A percentile compares a stretch with the other conserved stretches of the same genome.
These are phyloP conservation scores for Tetrastigma voinierianum DNA, from an alignment of 164 flowering plant species.

Conservation along the genomic window DNA sequence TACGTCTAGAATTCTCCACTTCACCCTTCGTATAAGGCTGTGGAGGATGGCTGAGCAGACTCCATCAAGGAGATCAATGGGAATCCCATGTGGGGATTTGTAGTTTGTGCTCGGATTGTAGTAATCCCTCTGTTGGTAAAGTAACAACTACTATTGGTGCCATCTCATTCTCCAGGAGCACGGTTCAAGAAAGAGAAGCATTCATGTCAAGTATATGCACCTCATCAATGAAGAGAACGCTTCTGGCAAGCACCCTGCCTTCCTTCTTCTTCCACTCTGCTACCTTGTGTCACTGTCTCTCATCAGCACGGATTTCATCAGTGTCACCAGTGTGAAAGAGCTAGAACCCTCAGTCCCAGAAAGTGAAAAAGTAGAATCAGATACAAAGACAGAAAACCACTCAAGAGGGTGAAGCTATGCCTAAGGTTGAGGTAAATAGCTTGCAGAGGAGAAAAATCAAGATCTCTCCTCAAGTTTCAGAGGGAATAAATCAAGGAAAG, in stretches of 20 bases:
- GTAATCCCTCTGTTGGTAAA: slow-evolving; percentile 91
- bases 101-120: slow-evolving; percentile 80
- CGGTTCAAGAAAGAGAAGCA: slow-evolving; percentile 96
- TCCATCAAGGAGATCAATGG: slow-evolving; percentile 87
- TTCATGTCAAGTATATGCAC: slow-evolving; percentile 97
- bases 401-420: not conserved
- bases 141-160: slow-evolving; percentile 91
- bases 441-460: not conserved
- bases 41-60: slow-evolving; percentile 82
- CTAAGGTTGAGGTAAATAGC: not conserved
- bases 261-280: slow-evolving; percentile 99
- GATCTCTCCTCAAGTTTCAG: not conserved
- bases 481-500: not conserved
- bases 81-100: slow-evolving; percentile 97
- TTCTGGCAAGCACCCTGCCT: slow-evolving; percentile 96
- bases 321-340: slow-evolving; percentile 95
- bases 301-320: slow-evolving; percentile 91
- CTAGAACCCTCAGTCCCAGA: slow-evolving; percentile 93
- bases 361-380: slow-evolving; percentile 9
- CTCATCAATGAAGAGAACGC: slow-evolving; percentile 96
- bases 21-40: slow-evolving; percentile 85
- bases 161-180: slow-evolving; percentile 94
- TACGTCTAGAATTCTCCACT: slow-evolving; percentile 77
- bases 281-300: slow-evolving; percentile 85
- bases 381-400: not conserved